These are phyloP conservation scores for Pythium insidiosum DNA, from an alignment of 352 stramenopile species.

Conservation along the genomic window DNA sequence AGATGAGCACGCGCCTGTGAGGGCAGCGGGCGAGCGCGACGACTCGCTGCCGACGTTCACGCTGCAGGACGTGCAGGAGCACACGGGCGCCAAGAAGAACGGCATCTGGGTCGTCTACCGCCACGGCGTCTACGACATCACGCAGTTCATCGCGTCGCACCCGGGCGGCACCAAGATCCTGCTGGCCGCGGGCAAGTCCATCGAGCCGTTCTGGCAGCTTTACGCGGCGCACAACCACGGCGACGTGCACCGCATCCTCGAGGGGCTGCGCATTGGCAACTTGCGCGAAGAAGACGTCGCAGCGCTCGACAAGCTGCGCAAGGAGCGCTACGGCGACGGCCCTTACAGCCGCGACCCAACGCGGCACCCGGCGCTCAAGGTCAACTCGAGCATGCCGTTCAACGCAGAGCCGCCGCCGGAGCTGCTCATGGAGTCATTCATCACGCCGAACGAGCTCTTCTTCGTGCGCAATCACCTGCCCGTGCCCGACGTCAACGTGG, in stretches of 20 bases:
- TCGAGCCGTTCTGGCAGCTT: conserved; percentile 94
- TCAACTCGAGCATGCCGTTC: conserved; percentile 93
- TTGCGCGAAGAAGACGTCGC: conserved; percentile 80
- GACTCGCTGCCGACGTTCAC: conserved; percentile 49
- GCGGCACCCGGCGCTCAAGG: conserved; percentile 79
- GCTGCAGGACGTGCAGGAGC: conserved; percentile 61
- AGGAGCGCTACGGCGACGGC: conserved; percentile 83
- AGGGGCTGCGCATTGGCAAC: conserved; percentile 88
- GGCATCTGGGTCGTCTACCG: conserved; percentile 92
- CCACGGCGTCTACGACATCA: conserved; percentile 96
- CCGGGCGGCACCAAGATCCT: conserved; percentile 89
- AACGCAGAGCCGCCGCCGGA: conserved; percentile 92
- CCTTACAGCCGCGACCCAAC: conserved; percentile 92
- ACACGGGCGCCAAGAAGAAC: conserved; percentile 59
- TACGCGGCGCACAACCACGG: conserved; percentile 94
- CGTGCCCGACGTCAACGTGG: conserved; percentile 83
- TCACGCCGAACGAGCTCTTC: conserved; percentile 95
- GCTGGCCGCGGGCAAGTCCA: conserved; percentile 76
- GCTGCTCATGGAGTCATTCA: conserved; percentile 91
- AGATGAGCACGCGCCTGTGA: not conserved
- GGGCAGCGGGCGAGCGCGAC: conserved; percentile 23
- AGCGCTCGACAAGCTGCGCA: conserved; percentile 76
- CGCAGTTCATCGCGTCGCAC: conserved; percentile 92
- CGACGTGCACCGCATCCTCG: conserved; percentile 89
- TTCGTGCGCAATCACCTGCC: conserved; percentile 98